Evolutionary conservation across 176 grass and related monocot species (phyloP), one percentile per base, ranked within the genome.

Genomic region (Zizania latifolia): DNA sequence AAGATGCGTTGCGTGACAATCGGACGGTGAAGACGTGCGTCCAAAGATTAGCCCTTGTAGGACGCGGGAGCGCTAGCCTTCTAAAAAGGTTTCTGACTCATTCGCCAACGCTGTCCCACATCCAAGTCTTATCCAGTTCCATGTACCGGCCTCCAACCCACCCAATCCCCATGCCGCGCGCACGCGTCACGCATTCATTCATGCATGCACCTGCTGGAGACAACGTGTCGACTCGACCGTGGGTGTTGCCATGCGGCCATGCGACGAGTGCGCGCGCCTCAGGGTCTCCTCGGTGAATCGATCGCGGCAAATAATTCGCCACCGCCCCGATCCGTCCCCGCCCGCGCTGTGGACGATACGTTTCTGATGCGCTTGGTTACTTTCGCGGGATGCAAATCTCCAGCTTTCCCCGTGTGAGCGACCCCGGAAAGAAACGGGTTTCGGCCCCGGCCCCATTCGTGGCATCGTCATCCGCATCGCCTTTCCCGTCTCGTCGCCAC

Each of bases 161-260:
- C 0, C 65, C 53, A 50, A 66, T 31, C 36, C 34, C 19, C 46
- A 51, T 50, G 15, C 45, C 16, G 16, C 46, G 0, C 19, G 6
- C 19, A 21, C 19, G 44, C 44, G 19, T 48, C 44, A 48, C 6
- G 34, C 34, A n/a, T n/a, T n/a, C n/a, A n/a, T n/a, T n/a, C n/a
- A n/a, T n/a, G n/a, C 34, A 36, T 48, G 44, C 44, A 51, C 46
- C n/a, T n/a, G 46, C 46, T 51, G 46, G 46, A 51, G 5, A n/a
- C 71, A 64, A 35, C 32, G 12, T 8, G 64, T 46, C 22, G 59
- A 79, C 78, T 76, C 78, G 84, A 86, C 65, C 71, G 54, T n/a
- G 62, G 77, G 24, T 10, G 58, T 34, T 44, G 19, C 66, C 26
- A 31, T 10, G 58, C 44, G 57, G 19, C 66, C 26, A n/a, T n/a